A percentile compares a stretch with the other conserved stretches of the same genome.
Evolutionary conservation across 2,329 filamentous ascomycete genomes (phyloP).

Genomic region (Coleophoma cylindrospora): DNA sequence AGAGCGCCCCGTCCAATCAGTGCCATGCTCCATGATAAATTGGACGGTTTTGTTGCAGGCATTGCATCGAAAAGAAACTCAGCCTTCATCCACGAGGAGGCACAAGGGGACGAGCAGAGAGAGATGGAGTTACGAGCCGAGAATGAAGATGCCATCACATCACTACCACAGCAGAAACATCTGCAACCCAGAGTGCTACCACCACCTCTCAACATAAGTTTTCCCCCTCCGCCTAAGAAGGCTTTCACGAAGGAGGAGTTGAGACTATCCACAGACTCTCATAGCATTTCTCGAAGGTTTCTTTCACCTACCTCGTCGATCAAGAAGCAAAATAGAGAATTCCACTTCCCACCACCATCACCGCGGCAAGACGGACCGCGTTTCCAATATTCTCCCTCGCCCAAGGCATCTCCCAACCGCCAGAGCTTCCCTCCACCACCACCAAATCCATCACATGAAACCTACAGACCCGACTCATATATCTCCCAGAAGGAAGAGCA

Average conservation of each 20-base stretch:
- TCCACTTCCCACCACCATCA: conserved; percentile 52
- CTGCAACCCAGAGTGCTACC: conserved; percentile 46
- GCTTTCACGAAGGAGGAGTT: conserved; percentile 34
- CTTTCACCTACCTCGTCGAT: conserved; percentile 15
- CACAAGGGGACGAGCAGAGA: conserved; percentile 70
- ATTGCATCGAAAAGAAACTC: conserved; percentile 86
- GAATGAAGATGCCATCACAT: conserved; percentile 79
- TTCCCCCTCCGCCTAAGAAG: conserved; percentile 23
- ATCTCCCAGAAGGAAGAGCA: conserved; percentile 5
- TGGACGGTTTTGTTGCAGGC: conserved; percentile 82
- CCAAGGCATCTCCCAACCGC: conserved; percentile 27
- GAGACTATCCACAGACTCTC: conserved; percentile 27
- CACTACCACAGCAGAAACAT: conserved; percentile 66
- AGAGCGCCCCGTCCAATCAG: conserved; percentile 61
- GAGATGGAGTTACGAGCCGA: conserved; percentile 77
- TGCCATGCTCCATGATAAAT: conserved; percentile 75
- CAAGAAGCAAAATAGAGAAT: conserved; percentile 28
- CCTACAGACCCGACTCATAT: conserved; percentile 15
- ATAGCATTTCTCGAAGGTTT: conserved; percentile 32
- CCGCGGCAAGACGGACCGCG: conserved; percentile 45
- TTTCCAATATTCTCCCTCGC: conserved; percentile 53
- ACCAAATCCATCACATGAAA: conserved; percentile 15
- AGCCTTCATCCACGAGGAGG: conserved; percentile 75
- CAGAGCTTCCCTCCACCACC: conserved; percentile 20
- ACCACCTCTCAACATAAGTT: conserved; percentile 16